Evolutionary conservation across 441 rosid genomes (phyloP), one percentile per base, ranked within the genome.

Genomic region (Geranium incanum): DNA sequence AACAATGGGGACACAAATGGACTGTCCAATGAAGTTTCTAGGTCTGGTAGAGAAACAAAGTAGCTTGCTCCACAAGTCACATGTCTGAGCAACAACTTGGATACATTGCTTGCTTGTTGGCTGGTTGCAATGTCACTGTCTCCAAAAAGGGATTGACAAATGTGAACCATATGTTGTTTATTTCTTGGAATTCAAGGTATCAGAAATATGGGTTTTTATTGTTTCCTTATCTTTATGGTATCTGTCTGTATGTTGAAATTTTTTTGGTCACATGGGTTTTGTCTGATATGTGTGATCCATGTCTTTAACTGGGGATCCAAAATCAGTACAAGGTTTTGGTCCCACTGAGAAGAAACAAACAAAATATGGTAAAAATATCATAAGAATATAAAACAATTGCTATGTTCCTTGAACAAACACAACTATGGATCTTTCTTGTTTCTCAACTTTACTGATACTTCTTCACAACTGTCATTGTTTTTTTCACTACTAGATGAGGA

Each of bases 271-370:
- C 65, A 21, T 60, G 65, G 21, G 65, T 21, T 60, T 19, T 60
- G 65, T 60, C 65, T 23, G 21, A 60, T 60, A 60, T 60, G 28
- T 59, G 65, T 36, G 19, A 3, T 45, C 1, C 36, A 7, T 60
- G 65, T 60, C 65, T 12, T 60, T 23, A 60, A 23, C 36, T 60
- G 65, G 65, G 65, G 65, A 23, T 19, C 33, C 65, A 21, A 60
- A 60, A 60, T 33, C 19, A 11, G 11, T 59, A 13, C 65, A 60
- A 60, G 13, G 36, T 60, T 21, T 21, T 60, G 65, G 65, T 19
- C 65, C 65, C 65, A 60, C 36, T 1, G 1, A 21, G 9, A 45
- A 21, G 9, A 19, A 21, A 23, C 8, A 55, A 55, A 15, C 6
- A 55, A 55, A 18, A 18, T 6, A n/a, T 13, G 6, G 8, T 50